Evolutionary conservation across 805 yeast species (phyloP), one percentile per base, ranked within the genome.

Genomic region (Schwanniomyces polymorphus): DNA sequence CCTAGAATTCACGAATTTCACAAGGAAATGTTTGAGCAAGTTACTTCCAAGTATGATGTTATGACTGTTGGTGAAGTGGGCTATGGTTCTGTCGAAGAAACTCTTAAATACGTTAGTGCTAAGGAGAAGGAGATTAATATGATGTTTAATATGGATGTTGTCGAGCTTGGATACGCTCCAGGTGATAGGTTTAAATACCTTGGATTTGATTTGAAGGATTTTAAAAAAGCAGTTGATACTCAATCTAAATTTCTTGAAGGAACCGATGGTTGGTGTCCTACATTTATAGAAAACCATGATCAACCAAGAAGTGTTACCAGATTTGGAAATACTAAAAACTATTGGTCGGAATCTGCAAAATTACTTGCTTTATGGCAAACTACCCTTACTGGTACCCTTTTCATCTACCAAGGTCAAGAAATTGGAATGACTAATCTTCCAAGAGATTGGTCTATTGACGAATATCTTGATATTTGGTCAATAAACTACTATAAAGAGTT

Each of bases 51-150:
- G 48, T 78, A 77, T 53, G 81, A 79, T 54, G 76, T 66, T 27
- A 70, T 81, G 76, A 78, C 84, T 6, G 84, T 81, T 27, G 85
- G 85, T 38, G 85, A 81, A 57, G 78, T 77, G 43, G 80, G 81
- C 12, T 62, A 61, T 46, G 67, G 75, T 38, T 51, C 72, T 5
- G 67, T 68, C 42, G 78, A 71, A 40, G 72, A 73, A 28, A 64
- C 75, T 5, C 59, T 74, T 54, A 66, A 72, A 48, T 78, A 74
- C 54, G 79, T 74, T 35, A 59, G 72, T 52, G 73, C 70, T 16
- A 54, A 58, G 45, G 67, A 61, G 55, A 59, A 63, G 44, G 73
- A 69, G 57, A 59, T 70, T 64, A 62, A 63, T 53, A 65, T 66
- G 73, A 55, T 68, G 43, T 70, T 70, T 53, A 54, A 62, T 40